Evolutionary conservation across 2,329 filamentous ascomycete species (phyloP).

Genomic region (Mycogone perniciosa): DNA sequence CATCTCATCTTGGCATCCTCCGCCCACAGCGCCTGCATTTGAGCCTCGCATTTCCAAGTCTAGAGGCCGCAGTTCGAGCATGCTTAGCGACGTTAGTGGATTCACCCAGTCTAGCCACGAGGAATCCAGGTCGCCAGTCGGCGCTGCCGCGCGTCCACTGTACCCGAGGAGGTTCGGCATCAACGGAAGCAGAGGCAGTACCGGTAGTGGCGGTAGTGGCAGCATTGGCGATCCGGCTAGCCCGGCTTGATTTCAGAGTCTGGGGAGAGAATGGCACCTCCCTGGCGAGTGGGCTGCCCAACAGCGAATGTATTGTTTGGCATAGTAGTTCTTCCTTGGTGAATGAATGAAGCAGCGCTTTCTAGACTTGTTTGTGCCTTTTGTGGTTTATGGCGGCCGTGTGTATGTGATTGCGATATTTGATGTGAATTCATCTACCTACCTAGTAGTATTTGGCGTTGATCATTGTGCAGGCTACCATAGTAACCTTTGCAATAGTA

Average conservation of each 20-base stretch:
- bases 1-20: constrained; percentile 29
- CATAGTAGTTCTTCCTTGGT: constrained; percentile 9
- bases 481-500: no score
- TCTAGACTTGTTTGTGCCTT: neutral
- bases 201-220: constrained; percentile 40
- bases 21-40: constrained; percentile 32
- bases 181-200: constrained; percentile 29
- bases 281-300: neutral
- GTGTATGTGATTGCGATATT: neutral
- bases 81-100: constrained; percentile 61
- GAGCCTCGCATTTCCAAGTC: constrained; percentile 34
- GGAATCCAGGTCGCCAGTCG: constrained; percentile 28
- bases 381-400: neutral
- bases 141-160: constrained; percentile 9
- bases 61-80: constrained; percentile 57
- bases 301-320: constrained; percentile 4
- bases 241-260: constrained; percentile 24
- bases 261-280: neutral
- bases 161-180: constrained; percentile 14
- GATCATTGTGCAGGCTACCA: no score
- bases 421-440: neutral
- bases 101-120: constrained; percentile 57
- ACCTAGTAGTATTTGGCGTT: no score
- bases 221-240: constrained; percentile 48
- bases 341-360: constrained; percentile 11